Conservation (phyloP, 345 rosid genomes). For the Streptanthus diversifolius region DNA sequence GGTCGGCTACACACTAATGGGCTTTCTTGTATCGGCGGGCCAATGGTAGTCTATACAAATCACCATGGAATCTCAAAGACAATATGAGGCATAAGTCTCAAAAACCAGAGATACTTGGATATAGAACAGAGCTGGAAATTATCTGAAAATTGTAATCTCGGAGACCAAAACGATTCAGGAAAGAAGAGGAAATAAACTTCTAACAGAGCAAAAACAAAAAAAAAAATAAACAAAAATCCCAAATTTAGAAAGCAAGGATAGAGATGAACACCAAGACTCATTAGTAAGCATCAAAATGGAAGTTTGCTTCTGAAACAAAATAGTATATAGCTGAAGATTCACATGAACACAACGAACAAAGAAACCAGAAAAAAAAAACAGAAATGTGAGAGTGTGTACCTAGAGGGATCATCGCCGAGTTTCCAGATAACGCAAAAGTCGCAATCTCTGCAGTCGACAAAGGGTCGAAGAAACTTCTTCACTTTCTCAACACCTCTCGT, state of each 20-base stretch:
- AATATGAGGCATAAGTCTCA: neutral
- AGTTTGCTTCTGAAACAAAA: constrained; percentile 5
- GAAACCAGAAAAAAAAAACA: neutral
- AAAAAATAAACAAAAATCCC: neutral
- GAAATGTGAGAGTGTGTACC: constrained; percentile 36
- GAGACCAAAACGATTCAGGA: neutral
- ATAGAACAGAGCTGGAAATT: neutral
- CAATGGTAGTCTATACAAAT: neutral
- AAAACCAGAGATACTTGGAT: neutral
- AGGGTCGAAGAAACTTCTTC: constrained; percentile 67
- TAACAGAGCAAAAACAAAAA: neutral
- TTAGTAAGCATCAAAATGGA: neutral
- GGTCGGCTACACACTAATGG: too few relatives aligned
- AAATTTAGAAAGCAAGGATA: neutral
- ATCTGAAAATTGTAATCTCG: neutral
- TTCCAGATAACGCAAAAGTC: constrained; percentile 85
- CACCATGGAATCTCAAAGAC: neutral
- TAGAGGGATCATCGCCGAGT: constrained; percentile 74
- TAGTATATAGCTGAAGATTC: neutral
- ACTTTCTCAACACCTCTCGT: constrained; percentile 52
- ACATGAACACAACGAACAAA: neutral
- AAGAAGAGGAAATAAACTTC: neutral
- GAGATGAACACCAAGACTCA: neutral
- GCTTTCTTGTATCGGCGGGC: too few relatives aligned
- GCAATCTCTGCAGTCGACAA: constrained; percentile 63